Base-by-base conservation (phyloP, 306 rosid species). In the Hippophae gyantsensis region DNA sequence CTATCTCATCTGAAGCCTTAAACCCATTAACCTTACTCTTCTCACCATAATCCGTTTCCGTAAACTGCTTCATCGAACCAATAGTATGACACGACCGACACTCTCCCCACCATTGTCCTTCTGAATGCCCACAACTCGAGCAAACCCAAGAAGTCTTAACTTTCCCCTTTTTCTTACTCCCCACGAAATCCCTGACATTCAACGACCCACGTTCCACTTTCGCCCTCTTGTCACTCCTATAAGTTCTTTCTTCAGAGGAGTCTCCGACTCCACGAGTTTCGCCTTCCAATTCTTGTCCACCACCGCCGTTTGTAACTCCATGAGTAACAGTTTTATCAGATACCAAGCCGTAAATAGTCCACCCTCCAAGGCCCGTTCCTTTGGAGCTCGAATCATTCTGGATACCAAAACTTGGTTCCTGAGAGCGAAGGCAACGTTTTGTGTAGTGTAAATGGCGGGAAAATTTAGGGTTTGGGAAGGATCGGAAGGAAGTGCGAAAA, bases 31-130 rank as follows among this genome's bases (percentile, higher is more conserved):
- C 45, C 63, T 57, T 65, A 14, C 60, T 72, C 26, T 48, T 72
- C 42, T 10, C 48, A 23, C 8, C 56, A 26, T 42, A 42, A 48
- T 63, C 66, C 6, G 64, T 68, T 9, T 73, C 95, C 6, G 69
- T 67, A 68, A 81, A 83, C 72, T 61, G 71, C 53, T 53, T 67
- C 80, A 92, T 62, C 0, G 86, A 77, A 3, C 82, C 84, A 32
- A 54, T 9, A 7, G 43, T 9, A 0, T 13, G 9, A 63, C 98
- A 92, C 0, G 73, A 59, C 41, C 78, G 77, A 69, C 98, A 92
- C 48, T 57, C 48, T 0, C 96, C 98, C 87, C 84, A 81, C 98
- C 98, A 92, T 69, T 83, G 78, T 45, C 86, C 86, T 7, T 75
- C 23, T 1, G 72, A 14, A 62, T 81, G 44, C 42, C 98, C 98